These are phyloP conservation scores for Fomes fomentarius DNA, from an alignment of 1,284 basidiomycete genomes.

Conservation along the genomic window DNA sequence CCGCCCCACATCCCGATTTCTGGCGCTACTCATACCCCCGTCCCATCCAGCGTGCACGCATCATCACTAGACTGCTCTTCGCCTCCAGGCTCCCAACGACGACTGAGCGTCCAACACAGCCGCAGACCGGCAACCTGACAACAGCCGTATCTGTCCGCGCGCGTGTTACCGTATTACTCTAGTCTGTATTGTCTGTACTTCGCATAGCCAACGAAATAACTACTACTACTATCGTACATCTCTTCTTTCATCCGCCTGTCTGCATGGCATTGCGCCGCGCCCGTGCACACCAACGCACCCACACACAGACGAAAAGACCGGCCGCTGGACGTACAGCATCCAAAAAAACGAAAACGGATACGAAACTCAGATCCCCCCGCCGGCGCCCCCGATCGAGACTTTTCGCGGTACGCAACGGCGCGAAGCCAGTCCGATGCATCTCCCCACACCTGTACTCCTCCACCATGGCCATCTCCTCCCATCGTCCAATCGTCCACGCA, in stretches of 20 bases:
- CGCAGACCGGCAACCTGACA: too few species aligned
- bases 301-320: too few species aligned
- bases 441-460: constrained; percentile 12
- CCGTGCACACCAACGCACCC: constrained; percentile 1
- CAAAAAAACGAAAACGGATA: too few species aligned
- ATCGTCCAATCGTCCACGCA: too few species aligned
- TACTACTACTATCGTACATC: constrained; percentile 16
- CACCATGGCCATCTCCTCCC: background rate
- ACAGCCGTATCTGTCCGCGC: too few species aligned
- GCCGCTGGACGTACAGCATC: too few species aligned
- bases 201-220: background rate
- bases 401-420: constrained; percentile 2
- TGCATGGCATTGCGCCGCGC: background rate
- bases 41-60: too few species aligned
- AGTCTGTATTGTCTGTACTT: background rate
- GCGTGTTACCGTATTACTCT: background rate
- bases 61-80: too few species aligned
- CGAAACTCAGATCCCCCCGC: constrained; percentile 17
- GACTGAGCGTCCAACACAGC: background rate
- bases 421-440: constrained; percentile 22
- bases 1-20: background rate
- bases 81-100: too few species aligned
- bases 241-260: background rate
- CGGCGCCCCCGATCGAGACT: constrained; percentile 27
- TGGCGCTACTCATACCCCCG: too few species aligned